Conservation (phyloP, 2,329 filamentous ascomycete species). For the Periconia sp. region DNA sequence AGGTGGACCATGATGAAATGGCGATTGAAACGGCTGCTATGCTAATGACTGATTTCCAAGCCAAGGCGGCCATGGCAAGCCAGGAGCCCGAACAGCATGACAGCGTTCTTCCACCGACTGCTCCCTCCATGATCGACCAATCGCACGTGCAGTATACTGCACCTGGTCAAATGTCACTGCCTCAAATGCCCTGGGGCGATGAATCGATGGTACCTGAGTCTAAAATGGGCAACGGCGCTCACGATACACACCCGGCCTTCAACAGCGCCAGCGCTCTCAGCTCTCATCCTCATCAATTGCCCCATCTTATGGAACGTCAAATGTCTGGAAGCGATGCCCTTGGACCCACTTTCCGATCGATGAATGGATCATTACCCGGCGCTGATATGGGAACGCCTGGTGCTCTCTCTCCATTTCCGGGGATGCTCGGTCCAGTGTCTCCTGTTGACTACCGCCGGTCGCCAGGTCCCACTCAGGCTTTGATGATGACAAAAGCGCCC, state of each 20-base stretch:
- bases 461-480: slow-evolving; percentile 66
- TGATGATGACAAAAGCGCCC: slow-evolving; percentile 70
- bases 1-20: slow-evolving; percentile 84
- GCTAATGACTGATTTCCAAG: slow-evolving; percentile 97
- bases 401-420: slow-evolving; percentile 71
- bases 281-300: slow-evolving; percentile 63
- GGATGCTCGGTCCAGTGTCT: slow-evolving; percentile 67
- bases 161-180: slow-evolving; percentile 74
- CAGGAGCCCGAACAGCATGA: slow-evolving; percentile 61
- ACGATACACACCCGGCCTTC: slow-evolving; percentile 63
- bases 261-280: slow-evolving; percentile 60
- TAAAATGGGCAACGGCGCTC: slow-evolving; percentile 74
- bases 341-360: slow-evolving; percentile 67
- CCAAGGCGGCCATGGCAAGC: slow-evolving; percentile 79
- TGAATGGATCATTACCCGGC: slow-evolving; percentile 71
- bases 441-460: slow-evolving; percentile 71
- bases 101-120: slow-evolving; percentile 73
- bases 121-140: slow-evolving; percentile 72
- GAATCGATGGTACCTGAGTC: slow-evolving; percentile 75
- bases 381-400: slow-evolving; percentile 71
- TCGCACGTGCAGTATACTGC: slow-evolving; percentile 68
- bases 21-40: slow-evolving; percentile 97
- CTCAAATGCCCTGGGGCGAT: slow-evolving; percentile 92
- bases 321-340: slow-evolving; percentile 61
- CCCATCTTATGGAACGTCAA: slow-evolving; percentile 68